Evolutionary conservation across 2,329 filamentous ascomycete genomes (phyloP), one percentile per base, ranked within the genome.

Genomic region (Botrytis fabae): DNA sequence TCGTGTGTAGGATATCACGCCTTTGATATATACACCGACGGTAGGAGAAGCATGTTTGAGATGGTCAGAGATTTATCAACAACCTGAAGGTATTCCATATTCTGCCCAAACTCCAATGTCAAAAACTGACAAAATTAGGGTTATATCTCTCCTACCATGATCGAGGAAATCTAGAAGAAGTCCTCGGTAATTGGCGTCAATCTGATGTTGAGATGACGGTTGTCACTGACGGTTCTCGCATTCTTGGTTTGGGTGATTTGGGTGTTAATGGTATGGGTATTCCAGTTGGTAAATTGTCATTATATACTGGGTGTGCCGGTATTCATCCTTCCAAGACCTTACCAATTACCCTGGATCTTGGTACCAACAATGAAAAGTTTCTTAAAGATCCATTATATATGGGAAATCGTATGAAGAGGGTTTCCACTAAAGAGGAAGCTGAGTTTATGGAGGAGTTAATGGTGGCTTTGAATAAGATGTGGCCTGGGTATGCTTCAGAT

Each of bases 281-380:
- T 76, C 94, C 92, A 3, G 87, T 93, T 3, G 94, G 94, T 25
- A 97, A 97, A 80, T 85, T 97, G 44, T 90, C 91, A 18, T 86
- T 97, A 57, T 94, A 93, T 54, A 96, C 94, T 0, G 84, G 95
- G 0, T 97, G 94, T 81, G 94, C 92, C n/a, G 94, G 94, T 25
- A 89, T 97, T 18, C 92, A 95, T 80, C 93, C 93, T 0, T 89
- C 91, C 54, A 86, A 92, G n/a, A 92, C 92, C 14, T 84, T 97
- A 0, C 93, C 93, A 0, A 92, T 97, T 0, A 91, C 95, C 0
- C 83, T 97, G 2, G 94, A 97, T 81, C 93, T 93, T 74, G 94
- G 94, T 2, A 97, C 94, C 2, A 88, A 97, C 81, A 97, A 97
- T 76, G 84, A 93, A 74, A 83, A 87, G 0, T 85, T 96, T 0